Evolutionary conservation across 257 asterid genomes (phyloP), one percentile per base, ranked within the genome.

Genomic region (Nicotiana tomentosiformis): DNA sequence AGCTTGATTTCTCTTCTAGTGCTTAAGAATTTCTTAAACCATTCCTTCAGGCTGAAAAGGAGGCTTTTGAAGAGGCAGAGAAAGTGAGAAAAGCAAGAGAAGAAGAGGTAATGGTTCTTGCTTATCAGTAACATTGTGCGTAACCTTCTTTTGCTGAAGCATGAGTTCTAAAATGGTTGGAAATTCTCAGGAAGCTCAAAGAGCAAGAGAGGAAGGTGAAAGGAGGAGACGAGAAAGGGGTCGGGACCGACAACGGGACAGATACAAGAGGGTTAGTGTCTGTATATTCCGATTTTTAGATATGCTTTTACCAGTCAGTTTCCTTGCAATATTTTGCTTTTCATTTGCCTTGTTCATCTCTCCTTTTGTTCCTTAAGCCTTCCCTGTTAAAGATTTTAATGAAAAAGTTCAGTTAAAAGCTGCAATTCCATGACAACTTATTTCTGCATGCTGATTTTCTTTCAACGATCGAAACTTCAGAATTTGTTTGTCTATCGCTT

Each of bases 171-270:
- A 37, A 39, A 65, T 30, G 67, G 32, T 32, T 80, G 83, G 77
- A 20, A 78, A 74, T 74, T 43, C 30, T 39, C 77, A 95, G 98
- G 98, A 95, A 85, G 90, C 96, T 61, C 94, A 88, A 68, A 81
- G 95, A 92, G 98, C 98, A 76, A 91, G 96, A 82, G 98, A 95
- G 90, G 98, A 95, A 86, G 97, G 98, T 80, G 98, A 95, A 86
- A 95, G 84, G 85, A 91, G 98, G 90, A 90, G 92, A 84, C 88
- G 70, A 85, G 98, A 91, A 82, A 87, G 98, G 87, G 98, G 90
- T 33, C 87, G 89, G 84, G 92, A 90, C 35, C 86, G 89, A 14
- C 61, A 90, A 78, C 87, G 85, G 86, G 97, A 91, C 56, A 88
- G 89, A 88, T 87, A 91, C 83, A 89, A 82, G 83, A 92, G 87